Conservation (phyloP, 495 filamentous ascomycete species). For the Lophiotrema nucula region DNA sequence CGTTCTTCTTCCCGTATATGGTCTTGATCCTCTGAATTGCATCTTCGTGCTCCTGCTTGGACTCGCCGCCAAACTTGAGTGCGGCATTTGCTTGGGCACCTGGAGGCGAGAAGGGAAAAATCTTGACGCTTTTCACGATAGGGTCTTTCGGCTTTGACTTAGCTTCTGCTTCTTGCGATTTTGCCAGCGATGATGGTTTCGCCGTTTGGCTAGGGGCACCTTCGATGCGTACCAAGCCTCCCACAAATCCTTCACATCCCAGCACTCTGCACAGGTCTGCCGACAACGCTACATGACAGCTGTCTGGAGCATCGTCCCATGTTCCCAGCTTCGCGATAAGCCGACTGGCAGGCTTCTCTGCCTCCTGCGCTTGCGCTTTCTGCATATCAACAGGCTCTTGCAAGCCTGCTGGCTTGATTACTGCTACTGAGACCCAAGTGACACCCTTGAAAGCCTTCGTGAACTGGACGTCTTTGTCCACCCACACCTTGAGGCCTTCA, state of each 20-base stretch:
- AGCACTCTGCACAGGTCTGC: slow-evolving; percentile 69
- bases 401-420: slow-evolving; percentile 77
- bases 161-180: not conserved
- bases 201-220: slow-evolving; percentile 62
- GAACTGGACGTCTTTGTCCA: slow-evolving; percentile 71
- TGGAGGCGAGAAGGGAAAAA: slow-evolving; percentile 71
- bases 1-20: slow-evolving; percentile 55
- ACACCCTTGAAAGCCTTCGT: slow-evolving; percentile 68
- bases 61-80: slow-evolving; percentile 85
- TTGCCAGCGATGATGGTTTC: slow-evolving; percentile 47
- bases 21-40: slow-evolving; percentile 55
- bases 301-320: slow-evolving; percentile 88
- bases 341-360: slow-evolving; percentile 63
- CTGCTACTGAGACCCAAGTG: slow-evolving; percentile 68
- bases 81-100: slow-evolving; percentile 56
- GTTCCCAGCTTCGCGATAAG: slow-evolving; percentile 70
- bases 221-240: slow-evolving; percentile 83
- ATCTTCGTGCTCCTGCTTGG: slow-evolving; percentile 70
- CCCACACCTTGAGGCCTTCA: slow-evolving; percentile 74
- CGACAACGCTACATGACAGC: slow-evolving; percentile 73
- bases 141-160: slow-evolving; percentile 37
- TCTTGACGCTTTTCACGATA: slow-evolving; percentile 53
- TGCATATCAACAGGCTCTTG: slow-evolving; percentile 73
- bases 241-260: slow-evolving; percentile 68
- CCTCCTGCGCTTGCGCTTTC: slow-evolving; percentile 54